Evolutionary conservation across 169 alveolate species (phyloP), one percentile per base, ranked within the genome.

Genomic region (Cryptosporidium bovis): DNA sequence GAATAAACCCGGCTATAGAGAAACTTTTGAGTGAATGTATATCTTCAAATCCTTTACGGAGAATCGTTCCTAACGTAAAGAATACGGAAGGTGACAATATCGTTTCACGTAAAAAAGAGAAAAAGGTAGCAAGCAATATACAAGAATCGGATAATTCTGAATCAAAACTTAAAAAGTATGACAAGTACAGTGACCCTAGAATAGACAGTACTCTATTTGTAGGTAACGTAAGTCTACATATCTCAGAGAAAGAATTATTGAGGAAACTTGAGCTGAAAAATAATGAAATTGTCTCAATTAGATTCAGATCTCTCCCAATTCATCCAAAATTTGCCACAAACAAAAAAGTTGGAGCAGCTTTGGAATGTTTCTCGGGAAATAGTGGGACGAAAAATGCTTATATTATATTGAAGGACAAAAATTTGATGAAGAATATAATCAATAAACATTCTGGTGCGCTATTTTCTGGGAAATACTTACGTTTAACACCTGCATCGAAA

Each of bases 291-390:
- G 87, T 58, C 8, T 77, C 87, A 15, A 44, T 77, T 51, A 77
- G 87, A 77, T 77, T 77, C 27, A 77, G 87, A 33, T 77, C 87
- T 0, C 24, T 77, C 18, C 87, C 87, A 27, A 62, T 77, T 12
- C 87, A 77, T 60, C 87, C 87, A 3, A 77, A 77, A 46, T 77
- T 77, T 27, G 36, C 87, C 8, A 20, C 69, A 8, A 77, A 77
- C 24, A 56, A 62, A 31, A 55, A 60, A 33, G 31, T 77, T 44
- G 87, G 87, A 7, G 87, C 87, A 18, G 71, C 71, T 2, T 24
- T 77, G 46, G 87, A 77, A 53, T 56, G 87, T 51, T 77, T 77
- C 64, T 77, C 87, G 3, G 69, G 87, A 46, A 77, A 77, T 0
- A 5, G 65, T 34, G 51, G 64, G 44, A 60, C 87, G 13, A 77